Conservation (phyloP, 202 grass and related monocot genomes). For the Zoysia matrella region DNA sequence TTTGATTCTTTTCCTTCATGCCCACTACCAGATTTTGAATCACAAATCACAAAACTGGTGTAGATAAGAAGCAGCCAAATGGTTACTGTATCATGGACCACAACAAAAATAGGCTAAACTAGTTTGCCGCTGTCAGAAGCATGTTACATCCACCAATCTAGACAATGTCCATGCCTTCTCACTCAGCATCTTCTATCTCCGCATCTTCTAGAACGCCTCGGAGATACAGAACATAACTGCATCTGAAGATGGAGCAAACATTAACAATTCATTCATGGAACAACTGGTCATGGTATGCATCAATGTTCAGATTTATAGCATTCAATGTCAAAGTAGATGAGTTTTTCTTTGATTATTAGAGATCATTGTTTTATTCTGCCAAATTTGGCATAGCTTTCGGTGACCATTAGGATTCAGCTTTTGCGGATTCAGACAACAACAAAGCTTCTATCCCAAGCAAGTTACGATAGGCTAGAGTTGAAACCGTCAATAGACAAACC, state of each 20-base stretch:
- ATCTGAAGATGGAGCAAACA: slow-evolving; percentile 52
- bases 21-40: not conserved
- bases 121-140: slow-evolving; percentile 4
- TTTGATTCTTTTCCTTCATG: not conserved
- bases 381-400: not conserved
- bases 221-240: slow-evolving; percentile 87
- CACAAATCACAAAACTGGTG: not conserved
- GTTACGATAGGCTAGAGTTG: too few relatives aligned
- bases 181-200: slow-evolving; percentile 85
- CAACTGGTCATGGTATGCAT: not conserved
- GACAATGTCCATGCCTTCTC: slow-evolving; percentile 22
- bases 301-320: not conserved
- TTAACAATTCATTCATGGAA: slow-evolving; percentile 5
- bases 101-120: slow-evolving; percentile 2
- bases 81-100: not conserved
- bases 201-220: slow-evolving; percentile 81
- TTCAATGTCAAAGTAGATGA: not conserved
- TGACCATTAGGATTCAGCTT: not conserved
- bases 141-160: slow-evolving; percentile 32
- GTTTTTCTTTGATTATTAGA: not conserved
- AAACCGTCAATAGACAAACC: too few relatives aligned
- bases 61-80: not conserved
- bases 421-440: too few relatives aligned
- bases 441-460: too few relatives aligned
- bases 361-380: not conserved